Conservation (phyloP, 2,329 filamentous ascomycete species). For the Magnaporthiopsis rhizophila region DNA sequence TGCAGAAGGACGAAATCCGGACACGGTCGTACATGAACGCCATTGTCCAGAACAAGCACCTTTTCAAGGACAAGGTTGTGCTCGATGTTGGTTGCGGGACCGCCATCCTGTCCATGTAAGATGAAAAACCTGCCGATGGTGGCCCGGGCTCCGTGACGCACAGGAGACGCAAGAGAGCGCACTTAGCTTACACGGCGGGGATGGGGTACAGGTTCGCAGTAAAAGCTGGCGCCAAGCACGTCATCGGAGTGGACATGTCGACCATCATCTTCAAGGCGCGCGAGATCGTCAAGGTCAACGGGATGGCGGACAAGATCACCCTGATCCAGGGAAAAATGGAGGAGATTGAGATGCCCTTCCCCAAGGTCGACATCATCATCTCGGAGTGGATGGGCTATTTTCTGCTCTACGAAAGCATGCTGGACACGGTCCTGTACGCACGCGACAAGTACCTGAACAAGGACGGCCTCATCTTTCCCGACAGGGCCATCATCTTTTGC, state of each 20-base stretch:
- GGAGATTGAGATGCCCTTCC: constrained; percentile 86
- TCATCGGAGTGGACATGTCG: constrained; percentile 99
- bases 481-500: constrained; percentile 96
- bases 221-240: constrained; percentile 93
- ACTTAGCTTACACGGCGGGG: background rate
- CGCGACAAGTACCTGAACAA: constrained; percentile 83
- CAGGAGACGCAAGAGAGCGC: background rate
- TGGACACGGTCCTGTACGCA: constrained; percentile 95
- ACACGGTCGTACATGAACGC: constrained; percentile 95
- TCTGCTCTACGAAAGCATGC: constrained; percentile 96
- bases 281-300: constrained; percentile 89
- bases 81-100: constrained; percentile 97
- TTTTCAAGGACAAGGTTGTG: constrained; percentile 86
- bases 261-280: constrained; percentile 98
- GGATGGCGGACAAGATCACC: constrained; percentile 92
- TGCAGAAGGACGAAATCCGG: constrained; percentile 94
- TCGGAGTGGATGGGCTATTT: constrained; percentile 99
- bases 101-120: constrained; percentile 95
- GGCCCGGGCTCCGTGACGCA: background rate
- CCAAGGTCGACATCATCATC: constrained; percentile 98
- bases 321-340: constrained; percentile 99
- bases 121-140: constrained; percentile 9
- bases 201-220: constrained; percentile 74
- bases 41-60: constrained; percentile 92
- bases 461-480: constrained; percentile 92